Evolutionary conservation across 371 early-diverging fungal genomes (phyloP), one percentile per base, ranked within the genome.

Genomic region (Lichtheimia corymbifera): DNA sequence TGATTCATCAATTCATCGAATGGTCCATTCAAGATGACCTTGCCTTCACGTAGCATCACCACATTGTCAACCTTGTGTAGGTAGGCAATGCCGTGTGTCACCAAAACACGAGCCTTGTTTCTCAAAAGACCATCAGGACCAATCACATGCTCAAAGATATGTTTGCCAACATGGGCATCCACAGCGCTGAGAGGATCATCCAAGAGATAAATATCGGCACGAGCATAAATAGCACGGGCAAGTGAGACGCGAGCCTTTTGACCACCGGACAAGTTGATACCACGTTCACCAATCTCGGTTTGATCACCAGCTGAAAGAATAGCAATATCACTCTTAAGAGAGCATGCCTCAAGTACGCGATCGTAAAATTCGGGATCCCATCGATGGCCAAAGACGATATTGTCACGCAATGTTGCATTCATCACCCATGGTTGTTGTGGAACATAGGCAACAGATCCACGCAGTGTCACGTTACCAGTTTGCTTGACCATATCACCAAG

Each of bases 241-340:
- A 88, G 66, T 12, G 87, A 85, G 15, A 91, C 79, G 64, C 92
- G 85, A 12, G 87, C 86, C 73, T 88, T 90, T 67, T 93, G 93
- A 7, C 94, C 94, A 58, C 95, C 97, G 0, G 90, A 90, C 52
- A 96, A 68, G 61, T 91, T 94, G 74, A 95, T 92, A 42, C 97
- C 97, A 57, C 90, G 85, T 71, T 96, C 97, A 44, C 97, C 98
- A 73, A 98, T 96, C 73, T 97, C 96, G 4, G 94, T 94, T 70
- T 82, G 70, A 75, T 98, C 97, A 18, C 96, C 95, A 42, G 83
- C 90, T 18, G 68, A 82, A 44, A 96, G 74, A 63, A 91, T 89
- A 18, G 86, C 85, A 40, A 97, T 68, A 68, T 97, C 97, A 11
- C 77, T 87, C 58, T 84, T 83, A 44, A 97, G 74, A 0, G 85